These are phyloP conservation scores for Moniliella sp. DNA, from an alignment of 1,284 basidiomycete species.

Conservation along the genomic window DNA sequence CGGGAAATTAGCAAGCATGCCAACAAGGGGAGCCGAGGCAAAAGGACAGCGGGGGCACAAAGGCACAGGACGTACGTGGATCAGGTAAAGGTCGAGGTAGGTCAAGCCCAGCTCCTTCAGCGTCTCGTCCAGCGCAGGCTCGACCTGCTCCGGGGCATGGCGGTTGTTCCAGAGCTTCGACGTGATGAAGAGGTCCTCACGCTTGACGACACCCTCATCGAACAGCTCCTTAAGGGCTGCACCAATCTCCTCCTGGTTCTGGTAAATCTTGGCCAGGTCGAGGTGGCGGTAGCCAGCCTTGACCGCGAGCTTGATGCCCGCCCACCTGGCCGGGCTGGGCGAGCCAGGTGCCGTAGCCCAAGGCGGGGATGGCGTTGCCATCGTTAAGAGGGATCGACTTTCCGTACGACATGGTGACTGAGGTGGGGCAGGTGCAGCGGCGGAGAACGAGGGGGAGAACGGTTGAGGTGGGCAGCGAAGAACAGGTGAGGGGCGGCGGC, in stretches of 20 bases:
- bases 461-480: no score
- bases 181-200: slow-evolving; percentile 39
- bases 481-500: no score
- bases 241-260: slow-evolving; percentile 35
- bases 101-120: slow-evolving; percentile 32
- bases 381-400: slow-evolving; percentile 20
- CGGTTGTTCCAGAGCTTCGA: slow-evolving; percentile 45
- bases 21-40: no score
- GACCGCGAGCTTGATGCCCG: slow-evolving; percentile 37
- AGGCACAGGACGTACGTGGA: no score
- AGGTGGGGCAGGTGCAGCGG: no score
- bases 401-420: no score
- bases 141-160: slow-evolving; percentile 37
- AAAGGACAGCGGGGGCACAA: no score
- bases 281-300: slow-evolving; percentile 23
- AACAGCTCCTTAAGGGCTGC: slow-evolving; percentile 35
- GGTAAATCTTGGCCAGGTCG: slow-evolving; percentile 25
- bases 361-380: slow-evolving; percentile 29
- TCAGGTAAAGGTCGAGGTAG: slow-evolving; percentile 41
- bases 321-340: slow-evolving; percentile 51
- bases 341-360: slow-evolving; percentile 61
- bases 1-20: no score
- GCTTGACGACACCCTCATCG: slow-evolving; percentile 33
- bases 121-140: slow-evolving; percentile 34
- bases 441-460: no score